Conservation (phyloP, 2,329 filamentous ascomycete species). For the Colletotrichum melonis region DNA sequence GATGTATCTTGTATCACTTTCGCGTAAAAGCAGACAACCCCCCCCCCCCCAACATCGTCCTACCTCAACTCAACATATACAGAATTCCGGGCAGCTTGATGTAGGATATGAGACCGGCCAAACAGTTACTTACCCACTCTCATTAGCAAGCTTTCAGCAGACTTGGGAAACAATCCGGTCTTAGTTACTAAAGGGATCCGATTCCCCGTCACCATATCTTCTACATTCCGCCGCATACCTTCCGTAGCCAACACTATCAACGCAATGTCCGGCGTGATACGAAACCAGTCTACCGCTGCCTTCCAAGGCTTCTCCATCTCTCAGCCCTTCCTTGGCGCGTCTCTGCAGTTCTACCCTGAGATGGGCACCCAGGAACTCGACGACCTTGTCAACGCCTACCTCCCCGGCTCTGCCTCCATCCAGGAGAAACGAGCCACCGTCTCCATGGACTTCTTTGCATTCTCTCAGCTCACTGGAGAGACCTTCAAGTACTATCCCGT, state of each 20-base stretch:
- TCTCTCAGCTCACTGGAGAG: slow-evolving; percentile 64
- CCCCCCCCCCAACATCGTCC: background rate
- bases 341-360: slow-evolving; percentile 74
- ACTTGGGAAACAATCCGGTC: background rate
- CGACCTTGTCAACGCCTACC: slow-evolving; percentile 67
- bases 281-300: slow-evolving; percentile 47
- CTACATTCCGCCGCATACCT: background rate
- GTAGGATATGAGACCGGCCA: background rate
- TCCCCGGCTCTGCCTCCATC: slow-evolving; percentile 63
- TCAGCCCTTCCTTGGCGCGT: slow-evolving; percentile 66
- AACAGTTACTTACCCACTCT: background rate
- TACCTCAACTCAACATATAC: background rate
- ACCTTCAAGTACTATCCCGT: slow-evolving; percentile 71
- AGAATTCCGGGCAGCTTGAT: background rate
- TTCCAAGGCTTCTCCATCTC: slow-evolving; percentile 68
- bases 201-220: background rate
- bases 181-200: background rate
- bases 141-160: background rate
- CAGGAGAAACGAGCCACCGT: slow-evolving; percentile 69
- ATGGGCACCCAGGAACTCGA: slow-evolving; percentile 72
- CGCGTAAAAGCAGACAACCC: background rate
- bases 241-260: slow-evolving; percentile 3
- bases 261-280: slow-evolving; percentile 49
- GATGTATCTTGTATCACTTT: background rate
- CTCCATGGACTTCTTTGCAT: slow-evolving; percentile 69